Conservation (phyloP, 352 stramenopile species). For the Phytophthora capsici region DNA sequence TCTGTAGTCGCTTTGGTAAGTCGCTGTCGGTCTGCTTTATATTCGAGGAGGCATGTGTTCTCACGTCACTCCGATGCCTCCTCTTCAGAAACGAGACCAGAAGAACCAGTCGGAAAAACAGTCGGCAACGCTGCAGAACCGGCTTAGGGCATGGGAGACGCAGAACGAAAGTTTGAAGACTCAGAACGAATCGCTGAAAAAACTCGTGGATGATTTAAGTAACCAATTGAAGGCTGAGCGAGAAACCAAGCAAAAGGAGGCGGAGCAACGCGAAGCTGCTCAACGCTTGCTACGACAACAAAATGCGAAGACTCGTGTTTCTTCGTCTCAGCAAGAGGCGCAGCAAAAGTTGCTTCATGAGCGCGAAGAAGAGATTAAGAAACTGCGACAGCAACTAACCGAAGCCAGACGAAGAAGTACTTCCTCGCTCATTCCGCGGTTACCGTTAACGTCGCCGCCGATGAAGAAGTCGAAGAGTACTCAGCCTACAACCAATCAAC, state of each 20-base stretch:
- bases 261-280: slow-evolving; percentile 71
- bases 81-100: slow-evolving; percentile 91
- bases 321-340: slow-evolving; percentile 67
- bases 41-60: slow-evolving; percentile 40
- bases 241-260: slow-evolving; percentile 68
- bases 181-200: slow-evolving; percentile 74
- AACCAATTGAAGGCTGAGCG: slow-evolving; percentile 77
- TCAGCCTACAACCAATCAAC: slow-evolving; percentile 38
- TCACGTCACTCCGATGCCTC: slow-evolving; percentile 45
- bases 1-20: slow-evolving; percentile 91
- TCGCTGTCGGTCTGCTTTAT: slow-evolving; percentile 47
- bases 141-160: slow-evolving; percentile 82
- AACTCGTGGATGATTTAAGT: slow-evolving; percentile 69
- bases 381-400: slow-evolving; percentile 71
- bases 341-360: slow-evolving; percentile 75
- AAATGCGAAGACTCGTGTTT: slow-evolving; percentile 72
- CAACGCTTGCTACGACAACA: slow-evolving; percentile 71
- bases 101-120: slow-evolving; percentile 93
- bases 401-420: slow-evolving; percentile 76
- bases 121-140: slow-evolving; percentile 71
- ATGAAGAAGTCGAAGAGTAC: slow-evolving; percentile 58
- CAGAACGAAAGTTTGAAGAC: slow-evolving; percentile 65
- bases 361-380: slow-evolving; percentile 83
- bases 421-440: slow-evolving; percentile 74
- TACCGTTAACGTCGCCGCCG: slow-evolving; percentile 43